phyloP scores from a whole-genome alignment of 139 green algal genomes.

The Picochlorum sp. region DNA sequence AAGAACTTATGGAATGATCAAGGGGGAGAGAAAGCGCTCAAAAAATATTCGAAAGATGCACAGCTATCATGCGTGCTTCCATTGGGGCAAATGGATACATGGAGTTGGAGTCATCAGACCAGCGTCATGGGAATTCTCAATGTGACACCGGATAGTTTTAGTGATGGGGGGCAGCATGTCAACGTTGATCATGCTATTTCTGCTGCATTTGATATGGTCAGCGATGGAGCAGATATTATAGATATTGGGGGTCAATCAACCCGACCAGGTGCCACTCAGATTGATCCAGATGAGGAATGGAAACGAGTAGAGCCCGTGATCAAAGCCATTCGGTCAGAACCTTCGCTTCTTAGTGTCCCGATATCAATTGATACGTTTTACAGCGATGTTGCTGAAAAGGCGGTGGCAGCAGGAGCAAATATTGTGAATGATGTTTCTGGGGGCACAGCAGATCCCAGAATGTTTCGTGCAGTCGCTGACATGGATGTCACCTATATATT shows the following conservation, averaged over 20 bases:
- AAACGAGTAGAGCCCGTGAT: slow-evolving; percentile 77
- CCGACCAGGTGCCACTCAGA: slow-evolving; percentile 52
- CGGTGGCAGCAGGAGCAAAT: slow-evolving; percentile 69
- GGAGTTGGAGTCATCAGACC: slow-evolving; percentile 31
- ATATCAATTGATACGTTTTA: slow-evolving; percentile 94
- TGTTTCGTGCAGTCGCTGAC: slow-evolving; percentile 56
- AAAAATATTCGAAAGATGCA: background rate
- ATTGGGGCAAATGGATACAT: slow-evolving; percentile 22
- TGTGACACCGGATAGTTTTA: slow-evolving; percentile 95
- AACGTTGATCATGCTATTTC: slow-evolving; percentile 37
- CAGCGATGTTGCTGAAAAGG: slow-evolving; percentile 54
- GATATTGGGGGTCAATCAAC: slow-evolving; percentile 96
- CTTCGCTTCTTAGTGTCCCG: slow-evolving; percentile 27
- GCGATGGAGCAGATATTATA: slow-evolving; percentile 72
- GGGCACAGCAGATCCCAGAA: slow-evolving; percentile 63
- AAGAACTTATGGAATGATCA: slow-evolving; percentile 29
- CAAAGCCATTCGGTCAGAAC: slow-evolving; percentile 24
- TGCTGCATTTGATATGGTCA: slow-evolving; percentile 54
- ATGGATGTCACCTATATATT: slow-evolving; percentile 82
- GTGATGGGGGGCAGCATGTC: slow-evolving; percentile 58
- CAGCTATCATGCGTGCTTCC: slow-evolving; percentile 46
- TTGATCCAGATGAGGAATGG: slow-evolving; percentile 63
- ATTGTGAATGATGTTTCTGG: slow-evolving; percentile 95
- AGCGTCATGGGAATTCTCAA: slow-evolving; percentile 94
- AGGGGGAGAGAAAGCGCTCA: slow-evolving; percentile 35